These are phyloP conservation scores for Singerocomus rubriflavus DNA, from an alignment of 1,284 basidiomycete species.

Conservation along the genomic window DNA sequence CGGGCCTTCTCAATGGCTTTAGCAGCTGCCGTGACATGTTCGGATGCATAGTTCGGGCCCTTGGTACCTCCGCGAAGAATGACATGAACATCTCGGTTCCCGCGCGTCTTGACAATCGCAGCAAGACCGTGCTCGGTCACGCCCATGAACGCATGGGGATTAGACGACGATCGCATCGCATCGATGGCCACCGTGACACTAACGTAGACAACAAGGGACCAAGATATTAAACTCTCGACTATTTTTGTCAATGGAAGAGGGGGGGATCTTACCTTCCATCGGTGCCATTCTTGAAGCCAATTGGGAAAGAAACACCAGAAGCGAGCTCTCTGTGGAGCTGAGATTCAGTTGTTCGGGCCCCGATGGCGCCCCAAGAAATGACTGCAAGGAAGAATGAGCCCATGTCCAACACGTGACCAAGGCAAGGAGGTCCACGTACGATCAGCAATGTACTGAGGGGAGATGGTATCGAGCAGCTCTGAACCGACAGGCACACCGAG, in stretches of 20 bases:
- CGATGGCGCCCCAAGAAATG: slow-evolving; percentile 96
- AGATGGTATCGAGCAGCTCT: slow-evolving; percentile 94
- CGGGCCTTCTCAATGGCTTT: slow-evolving; percentile 73
- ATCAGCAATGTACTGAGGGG: slow-evolving; percentile 79
- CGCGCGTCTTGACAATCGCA: slow-evolving; percentile 92
- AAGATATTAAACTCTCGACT: slow-evolving; percentile 3
- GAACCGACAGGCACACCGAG: slow-evolving; percentile 91
- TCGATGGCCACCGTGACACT: slow-evolving; percentile 83
- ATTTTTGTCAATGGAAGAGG: background rate
- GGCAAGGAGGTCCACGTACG: slow-evolving; percentile 38
- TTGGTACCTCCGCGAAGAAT: slow-evolving; percentile 88
- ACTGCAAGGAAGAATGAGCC: slow-evolving; percentile 38
- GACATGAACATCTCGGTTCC: slow-evolving; percentile 90
- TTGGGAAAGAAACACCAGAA: slow-evolving; percentile 85
- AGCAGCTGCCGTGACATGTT: slow-evolving; percentile 73
- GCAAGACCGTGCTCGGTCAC: slow-evolving; percentile 95
- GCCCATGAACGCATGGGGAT: slow-evolving; percentile 97
- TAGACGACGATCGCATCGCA: slow-evolving; percentile 90
- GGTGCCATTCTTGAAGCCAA: slow-evolving; percentile 99
- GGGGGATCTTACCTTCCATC: slow-evolving; percentile 79
- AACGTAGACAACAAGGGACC: slow-evolving; percentile 4
- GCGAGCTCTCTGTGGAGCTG: slow-evolving; percentile 93
- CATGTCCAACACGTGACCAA: background rate
- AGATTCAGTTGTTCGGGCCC: slow-evolving; percentile 93
- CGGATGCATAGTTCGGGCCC: slow-evolving; percentile 82